Conservation (phyloP, 768 basidiomycete species). For the Baorangia bicolor region DNA sequence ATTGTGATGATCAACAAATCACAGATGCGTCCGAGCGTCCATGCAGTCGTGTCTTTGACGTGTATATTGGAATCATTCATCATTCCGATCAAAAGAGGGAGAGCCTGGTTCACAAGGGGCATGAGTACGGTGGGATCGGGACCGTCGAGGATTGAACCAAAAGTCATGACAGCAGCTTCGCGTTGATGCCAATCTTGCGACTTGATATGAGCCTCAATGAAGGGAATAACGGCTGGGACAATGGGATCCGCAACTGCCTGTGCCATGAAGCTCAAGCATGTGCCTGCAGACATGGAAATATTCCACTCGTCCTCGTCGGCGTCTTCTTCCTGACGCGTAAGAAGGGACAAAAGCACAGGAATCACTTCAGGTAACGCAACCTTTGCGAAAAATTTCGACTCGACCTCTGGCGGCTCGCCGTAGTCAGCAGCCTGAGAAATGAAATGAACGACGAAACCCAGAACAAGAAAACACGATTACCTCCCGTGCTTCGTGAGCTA, state of each 20-base stretch:
- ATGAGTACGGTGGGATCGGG: slow-evolving; percentile 86
- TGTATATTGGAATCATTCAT: slow-evolving; percentile 83
- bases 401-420: slow-evolving; percentile 80
- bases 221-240: slow-evolving; percentile 92
- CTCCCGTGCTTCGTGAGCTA: slow-evolving; percentile 89
- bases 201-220: slow-evolving; percentile 96
- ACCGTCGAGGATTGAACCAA: slow-evolving; percentile 96
- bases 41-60: slow-evolving; percentile 96
- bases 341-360: slow-evolving; percentile 84
- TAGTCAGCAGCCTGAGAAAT: slow-evolving; percentile 76
- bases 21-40: slow-evolving; percentile 95
- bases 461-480: slow-evolving; percentile 39
- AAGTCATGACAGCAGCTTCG: slow-evolving; percentile 98
- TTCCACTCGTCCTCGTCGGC: slow-evolving; percentile 99
- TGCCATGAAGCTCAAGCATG: slow-evolving; percentile 85
- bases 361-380: slow-evolving; percentile 93
- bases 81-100: slow-evolving; percentile 93
- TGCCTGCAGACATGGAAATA: slow-evolving; percentile 94
- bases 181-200: slow-evolving; percentile 90
- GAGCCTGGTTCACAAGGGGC: slow-evolving; percentile 90
- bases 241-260: slow-evolving; percentile 88
- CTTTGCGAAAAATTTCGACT: slow-evolving; percentile 91
- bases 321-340: slow-evolving; percentile 94
- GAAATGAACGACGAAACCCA: slow-evolving; percentile 4
- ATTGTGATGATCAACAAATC: slow-evolving; percentile 84